phyloP scores from a whole-genome alignment of 345 rosid genomes.

The Isatis tinctoria region DNA sequence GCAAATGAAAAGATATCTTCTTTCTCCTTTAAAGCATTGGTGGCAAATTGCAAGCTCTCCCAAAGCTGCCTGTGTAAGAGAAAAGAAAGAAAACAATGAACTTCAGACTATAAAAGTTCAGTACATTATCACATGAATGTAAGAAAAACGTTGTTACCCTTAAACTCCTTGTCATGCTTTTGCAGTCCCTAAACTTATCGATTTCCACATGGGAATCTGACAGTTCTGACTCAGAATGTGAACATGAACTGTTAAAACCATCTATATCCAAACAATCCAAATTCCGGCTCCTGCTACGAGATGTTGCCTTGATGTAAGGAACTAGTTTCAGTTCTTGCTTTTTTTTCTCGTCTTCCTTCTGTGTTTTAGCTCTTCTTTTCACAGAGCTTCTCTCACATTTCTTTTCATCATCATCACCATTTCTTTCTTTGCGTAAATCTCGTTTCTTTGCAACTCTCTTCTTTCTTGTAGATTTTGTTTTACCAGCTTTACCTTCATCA shows the following conservation, averaged over 20 bases:
- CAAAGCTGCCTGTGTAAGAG: slow-evolving; percentile 34
- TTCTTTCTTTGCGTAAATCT: background rate
- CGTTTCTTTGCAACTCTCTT: background rate
- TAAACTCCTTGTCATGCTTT: slow-evolving; percentile 28
- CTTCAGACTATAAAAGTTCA: background rate
- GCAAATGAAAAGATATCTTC: slow-evolving; percentile 62
- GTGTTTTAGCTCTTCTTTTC: background rate
- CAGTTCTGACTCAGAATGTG: slow-evolving; percentile 15
- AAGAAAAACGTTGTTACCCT: slow-evolving; percentile 18
- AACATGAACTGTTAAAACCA: background rate
- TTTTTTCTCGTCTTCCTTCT: background rate
- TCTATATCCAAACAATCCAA: background rate
- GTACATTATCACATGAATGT: background rate
- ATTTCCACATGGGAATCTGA: slow-evolving; percentile 1
- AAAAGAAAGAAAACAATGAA: background rate
- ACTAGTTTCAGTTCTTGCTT: slow-evolving; percentile 2
- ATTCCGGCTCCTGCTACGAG: slow-evolving; percentile 3
- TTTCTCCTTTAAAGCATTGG: slow-evolving; percentile 63
- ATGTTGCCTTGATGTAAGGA: background rate
- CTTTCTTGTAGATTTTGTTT: slow-evolving; percentile 5
- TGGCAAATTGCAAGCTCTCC: slow-evolving; percentile 52
- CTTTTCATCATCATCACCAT: background rate
- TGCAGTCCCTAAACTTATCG: background rate
- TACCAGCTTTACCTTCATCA: slow-evolving; percentile 1
- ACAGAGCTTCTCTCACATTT: slow-evolving; percentile 16